A percentile compares a stretch with the other conserved stretches of the same genome.
These are phyloP conservation scores for Mortierella sp. DNA, from an alignment of 371 early-diverging fungal genomes.

Conservation along the genomic window DNA sequence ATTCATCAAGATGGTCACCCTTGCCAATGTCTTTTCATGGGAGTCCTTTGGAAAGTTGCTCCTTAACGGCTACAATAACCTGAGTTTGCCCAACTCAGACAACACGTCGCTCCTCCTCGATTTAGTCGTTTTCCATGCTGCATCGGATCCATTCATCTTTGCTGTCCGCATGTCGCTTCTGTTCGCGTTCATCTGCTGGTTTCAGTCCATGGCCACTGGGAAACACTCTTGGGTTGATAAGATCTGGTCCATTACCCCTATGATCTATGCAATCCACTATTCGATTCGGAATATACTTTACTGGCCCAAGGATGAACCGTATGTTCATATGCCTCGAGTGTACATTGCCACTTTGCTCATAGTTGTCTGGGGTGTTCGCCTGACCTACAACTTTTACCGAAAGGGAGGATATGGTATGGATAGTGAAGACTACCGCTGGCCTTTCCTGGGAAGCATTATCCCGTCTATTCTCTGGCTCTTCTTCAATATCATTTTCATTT, in stretches of 20 bases:
- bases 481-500: conserved; percentile 82
- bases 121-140: conserved; percentile 37
- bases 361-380: conserved; percentile 81
- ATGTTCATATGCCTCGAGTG: conserved; percentile 60
- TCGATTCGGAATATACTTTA: conserved; percentile 58
- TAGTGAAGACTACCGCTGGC: conserved; percentile 87
- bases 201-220: conserved; percentile 52
- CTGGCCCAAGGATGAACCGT: conserved; percentile 41
- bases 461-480: conserved; percentile 71
- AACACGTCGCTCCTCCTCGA: conserved; percentile 28
- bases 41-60: conserved; percentile 22
- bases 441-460: conserved; percentile 60
- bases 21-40: conserved; percentile 37
- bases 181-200: conserved; percentile 38
- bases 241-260: conserved; percentile 81
- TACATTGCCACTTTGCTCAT: conserved; percentile 65
- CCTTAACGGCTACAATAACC: conserved; percentile 18
- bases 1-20: background rate
- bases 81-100: conserved; percentile 36
- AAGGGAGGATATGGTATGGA: conserved; percentile 83
- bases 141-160: conserved; percentile 44
- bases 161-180: conserved; percentile 28
- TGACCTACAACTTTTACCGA: conserved; percentile 84
- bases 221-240: conserved; percentile 65
- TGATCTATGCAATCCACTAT: conserved; percentile 70